phyloP scores from a whole-genome alignment of 345 rosid species.

The Lagerstroemia speciosa region DNA sequence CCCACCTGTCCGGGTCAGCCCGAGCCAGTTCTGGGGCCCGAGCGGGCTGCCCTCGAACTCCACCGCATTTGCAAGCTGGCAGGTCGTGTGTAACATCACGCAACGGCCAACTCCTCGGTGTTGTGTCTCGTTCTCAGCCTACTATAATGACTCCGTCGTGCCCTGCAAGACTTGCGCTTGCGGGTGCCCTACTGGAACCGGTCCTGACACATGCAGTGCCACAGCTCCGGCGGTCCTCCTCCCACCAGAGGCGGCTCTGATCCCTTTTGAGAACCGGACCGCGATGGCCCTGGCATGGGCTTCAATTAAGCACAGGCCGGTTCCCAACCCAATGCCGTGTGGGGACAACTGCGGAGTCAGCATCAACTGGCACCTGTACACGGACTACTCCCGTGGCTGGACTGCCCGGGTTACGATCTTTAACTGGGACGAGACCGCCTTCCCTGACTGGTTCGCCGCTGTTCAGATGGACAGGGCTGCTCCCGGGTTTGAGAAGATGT shows the following conservation, averaged over 20 bases:
- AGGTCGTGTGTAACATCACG: constrained; percentile 91
- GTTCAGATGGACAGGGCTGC: constrained; percentile 52
- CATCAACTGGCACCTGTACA: constrained; percentile 72
- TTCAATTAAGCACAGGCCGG: constrained; percentile 32
- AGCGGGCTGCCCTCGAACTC: constrained; percentile 54
- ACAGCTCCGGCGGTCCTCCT: constrained; percentile 61
- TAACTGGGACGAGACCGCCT: constrained; percentile 69
- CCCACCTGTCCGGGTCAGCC: constrained; percentile 69
- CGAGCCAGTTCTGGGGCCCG: constrained; percentile 56
- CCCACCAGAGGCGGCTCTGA: constrained; percentile 64
- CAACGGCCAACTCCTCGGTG: constrained; percentile 56
- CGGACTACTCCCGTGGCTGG: constrained; percentile 74
- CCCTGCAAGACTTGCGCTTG: constrained; percentile 90
- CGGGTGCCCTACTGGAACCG: constrained; percentile 47
- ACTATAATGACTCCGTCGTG: constrained; percentile 74
- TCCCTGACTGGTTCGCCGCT: constrained; percentile 82
- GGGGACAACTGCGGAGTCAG: constrained; percentile 83
- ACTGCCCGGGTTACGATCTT: constrained; percentile 72
- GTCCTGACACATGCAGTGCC: constrained; percentile 41
- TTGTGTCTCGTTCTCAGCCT: constrained; percentile 87
- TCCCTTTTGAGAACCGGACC: constrained; percentile 77
- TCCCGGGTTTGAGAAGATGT: constrained; percentile 60
- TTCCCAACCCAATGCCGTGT: constrained; percentile 77
- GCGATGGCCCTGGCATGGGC: constrained; percentile 59
- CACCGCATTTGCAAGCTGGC: constrained; percentile 79